Evolutionary conservation across 2,329 filamentous ascomycete genomes (phyloP), one percentile per base, ranked within the genome.

Genomic region (Triangularia setosa): DNA sequence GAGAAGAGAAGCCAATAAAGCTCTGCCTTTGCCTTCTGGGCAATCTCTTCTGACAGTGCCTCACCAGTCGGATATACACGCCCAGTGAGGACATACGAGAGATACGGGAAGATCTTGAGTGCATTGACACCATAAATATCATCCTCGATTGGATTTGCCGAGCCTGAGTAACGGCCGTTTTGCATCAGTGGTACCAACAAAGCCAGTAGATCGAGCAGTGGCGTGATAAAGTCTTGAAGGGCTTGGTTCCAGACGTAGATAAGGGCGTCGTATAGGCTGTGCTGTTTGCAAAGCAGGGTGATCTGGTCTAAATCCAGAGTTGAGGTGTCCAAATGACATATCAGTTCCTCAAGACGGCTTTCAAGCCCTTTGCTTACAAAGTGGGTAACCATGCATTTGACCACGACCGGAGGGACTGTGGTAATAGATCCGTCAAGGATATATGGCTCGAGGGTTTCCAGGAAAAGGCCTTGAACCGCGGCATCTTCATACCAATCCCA

Each of bases 211-310:
- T 97, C 93, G 69, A 92, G 89, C 63, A 98, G 81, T 1, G 95
- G 94, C 1, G 93, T 96, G 67, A 97, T 88, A 72, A 96, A 97
- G 76, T 99, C 96, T 67, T 83, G 81, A 27, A 99, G 80, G 2
- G 92, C 93, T 75, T 92, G 90, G 66, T 96, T 98, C 95, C 95
- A 99, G 62, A 99, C 91, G 74, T 98, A 97, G 53, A 96, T 93
- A 63, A 97, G 85, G 1, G 95, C 96, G 76, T 99, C 96, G 73
- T 97, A 99, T 3, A 99, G 84, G 69, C 90, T 87, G 75, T 98
- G 89, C 73, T 94, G 90, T 75, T 95, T 96, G 82, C 95, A 99
- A 24, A 99, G 81, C 12, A 85, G 84, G 0, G 94, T 97, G 64
- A 96, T 87, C 76, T 98, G 92, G 74, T 99, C 94, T 69, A 99